Evolutionary conservation across 169 alveolate genomes (phyloP), one percentile per base, ranked within the genome.

Genomic region (Babesia ovata): DNA sequence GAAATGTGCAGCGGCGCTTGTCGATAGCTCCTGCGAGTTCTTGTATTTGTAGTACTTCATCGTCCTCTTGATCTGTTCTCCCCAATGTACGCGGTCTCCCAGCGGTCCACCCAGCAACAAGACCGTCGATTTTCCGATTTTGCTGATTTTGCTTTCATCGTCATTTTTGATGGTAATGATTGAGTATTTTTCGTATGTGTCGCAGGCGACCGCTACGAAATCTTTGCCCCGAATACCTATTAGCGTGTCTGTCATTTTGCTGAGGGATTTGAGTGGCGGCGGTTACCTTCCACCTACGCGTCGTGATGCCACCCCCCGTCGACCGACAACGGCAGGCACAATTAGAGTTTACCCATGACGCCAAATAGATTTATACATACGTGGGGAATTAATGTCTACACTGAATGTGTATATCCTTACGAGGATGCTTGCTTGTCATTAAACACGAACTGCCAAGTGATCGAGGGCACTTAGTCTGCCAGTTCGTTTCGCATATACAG

Each of bases 71-170:
- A 92, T 91, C 74, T 69, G 86, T 73, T 93, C 95, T 13, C 95
- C 91, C 76, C 93, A 94, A 71, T 94, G 95, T 45, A 60, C 66
- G 52, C 96, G 87, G 67, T 94, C 97, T n/a, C 94, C 95, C 49
- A 84, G 58, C 16, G 94, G 91, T 16, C 97, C 97, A 13, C 93
- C 96, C 56, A 88, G 65, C 50, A 92, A 75, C 46, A 94, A 76
- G 36, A 93, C 71, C 77, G 93, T 93, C 26, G 91, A 75, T 45
- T 86, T 86, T 42, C 91, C 91, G 58, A 94, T 78, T 67, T 86
- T 65, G 66, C 79, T 57, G 53, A 88, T 85, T 67, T 91, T 91
- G 45, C 87, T 86, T 21, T 90, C 70, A 70, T 90, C 91, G 79
- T 90, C 89, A 71, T 79, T 79, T 71, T 85, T 90, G 58, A 88